Conservation (phyloP, 192 early-diverging fungal species). For the Rhizoclosmatium globosum region DNA sequence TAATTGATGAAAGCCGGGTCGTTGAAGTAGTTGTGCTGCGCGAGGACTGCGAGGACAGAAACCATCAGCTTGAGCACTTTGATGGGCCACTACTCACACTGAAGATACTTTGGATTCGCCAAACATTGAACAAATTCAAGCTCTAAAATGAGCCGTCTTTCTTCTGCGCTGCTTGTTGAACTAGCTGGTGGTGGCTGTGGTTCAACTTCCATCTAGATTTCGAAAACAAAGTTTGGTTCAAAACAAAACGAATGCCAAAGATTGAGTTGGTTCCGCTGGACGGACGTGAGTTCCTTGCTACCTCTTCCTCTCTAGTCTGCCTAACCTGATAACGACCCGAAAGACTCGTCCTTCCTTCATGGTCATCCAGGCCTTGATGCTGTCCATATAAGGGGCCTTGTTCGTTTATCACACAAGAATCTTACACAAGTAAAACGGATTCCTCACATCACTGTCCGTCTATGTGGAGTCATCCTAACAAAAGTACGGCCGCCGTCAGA, state of each 20-base stretch:
- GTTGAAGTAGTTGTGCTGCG: conserved; percentile 87
- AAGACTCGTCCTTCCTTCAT: conserved; percentile 14
- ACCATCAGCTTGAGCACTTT: background rate
- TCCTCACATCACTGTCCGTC: conserved; percentile 20
- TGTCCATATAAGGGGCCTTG: conserved; percentile 20
- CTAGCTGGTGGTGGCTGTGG: background rate
- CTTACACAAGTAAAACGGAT: conserved; percentile 9
- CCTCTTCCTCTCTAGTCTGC: background rate
- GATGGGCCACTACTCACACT: conserved; percentile 59
- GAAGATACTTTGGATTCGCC: conserved; percentile 93
- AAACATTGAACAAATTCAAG: conserved; percentile 96
- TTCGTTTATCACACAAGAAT: conserved; percentile 30
- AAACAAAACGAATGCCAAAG: background rate
- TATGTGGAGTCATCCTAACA: conserved; percentile 22
- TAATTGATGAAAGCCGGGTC: conserved; percentile 89
- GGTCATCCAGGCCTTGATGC: conserved; percentile 33
- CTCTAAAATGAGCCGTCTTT: conserved; percentile 83
- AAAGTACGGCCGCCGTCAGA: conserved; percentile 18
- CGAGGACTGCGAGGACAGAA: conserved; percentile 60
- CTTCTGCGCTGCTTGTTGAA: background rate
- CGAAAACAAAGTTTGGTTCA: background rate
- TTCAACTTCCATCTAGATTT: background rate
- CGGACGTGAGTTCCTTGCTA: background rate
- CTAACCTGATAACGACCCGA: too few species aligned
- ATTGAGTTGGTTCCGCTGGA: background rate